These are phyloP conservation scores for Phaseolus coccineus DNA, from an alignment of 331 rosid genomes.

Conservation along the genomic window DNA sequence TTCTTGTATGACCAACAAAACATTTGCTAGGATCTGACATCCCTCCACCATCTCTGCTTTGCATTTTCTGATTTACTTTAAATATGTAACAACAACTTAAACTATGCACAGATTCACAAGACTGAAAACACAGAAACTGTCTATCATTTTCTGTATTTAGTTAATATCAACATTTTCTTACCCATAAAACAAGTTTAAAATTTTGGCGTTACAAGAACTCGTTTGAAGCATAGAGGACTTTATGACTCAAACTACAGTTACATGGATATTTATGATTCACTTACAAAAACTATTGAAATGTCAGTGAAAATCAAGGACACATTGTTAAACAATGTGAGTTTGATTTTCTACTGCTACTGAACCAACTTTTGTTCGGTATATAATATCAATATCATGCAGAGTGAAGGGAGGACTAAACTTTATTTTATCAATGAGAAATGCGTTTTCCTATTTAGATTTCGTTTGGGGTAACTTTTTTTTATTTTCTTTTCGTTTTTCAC, in stretches of 20 bases:
- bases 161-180: background rate
- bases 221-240: background rate
- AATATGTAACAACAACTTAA: conserved; percentile 15
- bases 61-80: conserved; percentile 33
- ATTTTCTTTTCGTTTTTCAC: background rate
- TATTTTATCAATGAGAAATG: conserved; percentile 8
- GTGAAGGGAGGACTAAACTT: background rate
- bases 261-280: background rate
- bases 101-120: background rate
- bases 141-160: background rate
- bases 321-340: background rate
- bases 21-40: conserved; percentile 37
- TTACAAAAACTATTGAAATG: background rate
- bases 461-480: background rate
- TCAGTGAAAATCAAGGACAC: background rate
- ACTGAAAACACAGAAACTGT: background rate
- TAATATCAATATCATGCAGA: background rate
- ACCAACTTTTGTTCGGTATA: background rate
- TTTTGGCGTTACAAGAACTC: background rate
- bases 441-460: background rate
- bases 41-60: conserved; percentile 27
- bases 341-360: background rate
- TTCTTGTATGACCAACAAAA: conserved; percentile 40
- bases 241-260: background rate
- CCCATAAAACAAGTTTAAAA: background rate